Percentiles rank a stretch among this genome's conserved stretches.
Conservation (phyloP, 352 stramenopile genomes). For the Globisporangium ultimum region DNA sequence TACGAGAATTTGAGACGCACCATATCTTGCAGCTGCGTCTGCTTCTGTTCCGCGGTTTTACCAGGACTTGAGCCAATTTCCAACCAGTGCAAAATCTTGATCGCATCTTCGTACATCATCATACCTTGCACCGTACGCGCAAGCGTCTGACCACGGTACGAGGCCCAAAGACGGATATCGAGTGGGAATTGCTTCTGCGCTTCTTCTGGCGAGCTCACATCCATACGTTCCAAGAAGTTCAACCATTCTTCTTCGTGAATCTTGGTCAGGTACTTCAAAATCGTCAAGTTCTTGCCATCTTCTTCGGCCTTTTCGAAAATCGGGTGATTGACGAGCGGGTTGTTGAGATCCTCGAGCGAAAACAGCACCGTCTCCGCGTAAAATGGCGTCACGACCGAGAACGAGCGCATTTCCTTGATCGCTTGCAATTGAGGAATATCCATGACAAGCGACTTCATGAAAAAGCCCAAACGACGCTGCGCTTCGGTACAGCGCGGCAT, state of each 20-base stretch:
- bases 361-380: slow-evolving; percentile 82
- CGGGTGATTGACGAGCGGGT: slow-evolving; percentile 79
- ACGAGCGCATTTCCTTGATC: slow-evolving; percentile 85
- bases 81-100: slow-evolving; percentile 86
- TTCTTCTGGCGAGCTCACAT: slow-evolving; percentile 69
- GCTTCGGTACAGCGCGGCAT: slow-evolving; percentile 66
- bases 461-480: slow-evolving; percentile 76
- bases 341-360: slow-evolving; percentile 75
- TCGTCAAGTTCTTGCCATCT: slow-evolving; percentile 82
- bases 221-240: slow-evolving; percentile 82
- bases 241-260: slow-evolving; percentile 85
- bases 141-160: slow-evolving; percentile 78
- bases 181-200: slow-evolving; percentile 66
- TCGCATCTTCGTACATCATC: slow-evolving; percentile 87
- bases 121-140: slow-evolving; percentile 79
- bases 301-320: slow-evolving; percentile 85
- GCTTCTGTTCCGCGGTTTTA: slow-evolving; percentile 73
- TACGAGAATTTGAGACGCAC: slow-evolving; percentile 86
- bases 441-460: slow-evolving; percentile 87
- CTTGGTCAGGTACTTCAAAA: slow-evolving; percentile 83
- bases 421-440: slow-evolving; percentile 75
- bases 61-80: slow-evolving; percentile 72
- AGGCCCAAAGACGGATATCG: slow-evolving; percentile 79
- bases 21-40: slow-evolving; percentile 78
- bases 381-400: slow-evolving; percentile 83